Conservation (phyloP, 2,329 filamentous ascomycete species). For the Colletotrichum nymphaeae region DNA sequence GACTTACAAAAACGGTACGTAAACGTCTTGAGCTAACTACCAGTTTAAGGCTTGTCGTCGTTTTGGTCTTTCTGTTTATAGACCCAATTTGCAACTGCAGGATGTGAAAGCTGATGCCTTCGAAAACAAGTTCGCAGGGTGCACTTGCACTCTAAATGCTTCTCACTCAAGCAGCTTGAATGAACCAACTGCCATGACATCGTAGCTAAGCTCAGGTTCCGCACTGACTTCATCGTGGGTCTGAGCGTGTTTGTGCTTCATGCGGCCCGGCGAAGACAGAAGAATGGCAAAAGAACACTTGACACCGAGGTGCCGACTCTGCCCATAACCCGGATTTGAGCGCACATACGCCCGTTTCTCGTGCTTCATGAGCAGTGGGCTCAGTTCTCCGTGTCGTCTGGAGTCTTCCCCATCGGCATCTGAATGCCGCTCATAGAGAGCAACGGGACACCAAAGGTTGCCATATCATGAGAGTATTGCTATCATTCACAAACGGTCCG, state of each 20-base stretch:
- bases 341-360: background rate
- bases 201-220: background rate
- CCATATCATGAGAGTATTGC: background rate
- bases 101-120: background rate
- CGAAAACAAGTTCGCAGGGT: background rate
- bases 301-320: background rate
- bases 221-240: background rate
- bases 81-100: background rate
- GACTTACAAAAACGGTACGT: background rate
- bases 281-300: background rate
- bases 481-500: background rate
- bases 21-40: background rate
- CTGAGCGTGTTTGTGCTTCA: conserved; percentile 2
- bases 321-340: background rate
- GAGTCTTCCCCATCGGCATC: background rate
- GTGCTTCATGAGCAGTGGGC: no score
- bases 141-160: background rate
- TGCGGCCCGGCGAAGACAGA: background rate
- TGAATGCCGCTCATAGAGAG: background rate
- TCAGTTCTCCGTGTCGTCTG: background rate
- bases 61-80: background rate
- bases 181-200: background rate
- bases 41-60: no score
- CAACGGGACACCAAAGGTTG: background rate
- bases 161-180: background rate